Evolutionary conservation across 2,329 filamentous ascomycete genomes (phyloP).

Genomic region (Cordyceps farinosa): DNA sequence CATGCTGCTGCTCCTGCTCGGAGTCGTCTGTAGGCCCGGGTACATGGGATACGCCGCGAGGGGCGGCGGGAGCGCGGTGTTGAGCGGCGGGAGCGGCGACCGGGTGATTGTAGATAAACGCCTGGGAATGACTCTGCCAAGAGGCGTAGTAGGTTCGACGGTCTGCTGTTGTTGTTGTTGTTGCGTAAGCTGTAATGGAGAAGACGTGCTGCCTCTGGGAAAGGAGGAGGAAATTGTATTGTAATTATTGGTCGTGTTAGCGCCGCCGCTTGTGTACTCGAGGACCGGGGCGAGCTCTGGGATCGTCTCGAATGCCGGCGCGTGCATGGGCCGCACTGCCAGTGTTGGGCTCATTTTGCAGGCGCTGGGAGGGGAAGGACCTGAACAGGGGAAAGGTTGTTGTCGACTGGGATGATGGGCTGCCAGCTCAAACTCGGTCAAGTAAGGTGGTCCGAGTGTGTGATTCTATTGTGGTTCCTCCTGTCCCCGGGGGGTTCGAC

Average conservation of each 20-base stretch:
- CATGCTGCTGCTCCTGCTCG: not conserved
- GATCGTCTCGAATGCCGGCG: slow-evolving; percentile 20
- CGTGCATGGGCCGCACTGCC: slow-evolving; percentile 18
- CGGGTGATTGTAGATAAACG: not conserved
- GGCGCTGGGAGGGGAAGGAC: not conserved
- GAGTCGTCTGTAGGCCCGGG: slow-evolving; percentile 29
- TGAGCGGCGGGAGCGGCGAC: slow-evolving; percentile 8
- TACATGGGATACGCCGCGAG: slow-evolving; percentile 28
- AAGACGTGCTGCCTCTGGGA: not conserved
- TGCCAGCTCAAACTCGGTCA: not conserved
- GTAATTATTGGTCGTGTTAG: slow-evolving; percentile 5
- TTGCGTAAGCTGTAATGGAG: slow-evolving; percentile 16
- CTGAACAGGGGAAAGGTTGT: not conserved
- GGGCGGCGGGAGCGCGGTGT: slow-evolving; percentile 3
- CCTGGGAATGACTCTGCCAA: slow-evolving; percentile 1
- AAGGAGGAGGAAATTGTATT: not conserved
- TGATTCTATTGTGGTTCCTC: not conserved
- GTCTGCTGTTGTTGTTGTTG: too few species aligned
- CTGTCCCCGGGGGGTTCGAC: not conserved
- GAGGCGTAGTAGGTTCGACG: not conserved
- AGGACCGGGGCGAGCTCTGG: slow-evolving; percentile 18
- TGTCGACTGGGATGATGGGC: not conserved
- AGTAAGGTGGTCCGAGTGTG: not conserved
- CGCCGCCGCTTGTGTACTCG: slow-evolving; percentile 6
- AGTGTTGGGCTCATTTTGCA: slow-evolving; percentile 22